Percentiles rank a stretch among this genome's conserved stretches.
phyloP scores from a whole-genome alignment of 176 grass and related monocot genomes.

The Carex myosuroides region DNA sequence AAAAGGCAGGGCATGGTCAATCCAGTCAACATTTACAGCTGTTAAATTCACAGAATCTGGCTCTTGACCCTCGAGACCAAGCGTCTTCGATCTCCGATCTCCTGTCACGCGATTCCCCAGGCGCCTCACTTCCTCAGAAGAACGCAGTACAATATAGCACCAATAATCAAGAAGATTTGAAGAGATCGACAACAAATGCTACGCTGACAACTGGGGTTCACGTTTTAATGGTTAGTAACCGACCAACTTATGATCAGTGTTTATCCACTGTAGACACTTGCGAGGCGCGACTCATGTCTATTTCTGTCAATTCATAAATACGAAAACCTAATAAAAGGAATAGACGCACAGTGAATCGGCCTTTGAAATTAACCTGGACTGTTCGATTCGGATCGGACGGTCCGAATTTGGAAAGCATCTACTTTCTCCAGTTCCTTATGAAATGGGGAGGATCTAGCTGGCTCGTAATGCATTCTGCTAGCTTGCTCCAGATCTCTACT shows the following conservation, averaged over 20 bases:
- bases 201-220: not conserved
- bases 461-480: not conserved
- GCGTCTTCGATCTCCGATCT: not conserved
- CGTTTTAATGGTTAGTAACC: not conserved
- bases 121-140: not conserved
- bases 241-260: not conserved
- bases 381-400: not conserved
- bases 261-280: not conserved
- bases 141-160: not conserved
- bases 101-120: not conserved
- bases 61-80: not conserved
- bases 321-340: not conserved
- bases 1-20: not conserved
- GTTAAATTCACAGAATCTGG: constrained; percentile 2
- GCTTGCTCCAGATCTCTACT: constrained; percentile 18
- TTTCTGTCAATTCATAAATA: not conserved
- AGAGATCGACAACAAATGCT: not conserved
- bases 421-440: not conserved
- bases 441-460: not conserved
- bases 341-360: not conserved
- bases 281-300: not conserved
- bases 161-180: not conserved
- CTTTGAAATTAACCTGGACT: not conserved
- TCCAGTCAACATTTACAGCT: constrained; percentile 18
- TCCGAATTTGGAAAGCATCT: not conserved